Conservation (phyloP, 1,139 yeast genomes). For the Yamadazyma diospyri region DNA sequence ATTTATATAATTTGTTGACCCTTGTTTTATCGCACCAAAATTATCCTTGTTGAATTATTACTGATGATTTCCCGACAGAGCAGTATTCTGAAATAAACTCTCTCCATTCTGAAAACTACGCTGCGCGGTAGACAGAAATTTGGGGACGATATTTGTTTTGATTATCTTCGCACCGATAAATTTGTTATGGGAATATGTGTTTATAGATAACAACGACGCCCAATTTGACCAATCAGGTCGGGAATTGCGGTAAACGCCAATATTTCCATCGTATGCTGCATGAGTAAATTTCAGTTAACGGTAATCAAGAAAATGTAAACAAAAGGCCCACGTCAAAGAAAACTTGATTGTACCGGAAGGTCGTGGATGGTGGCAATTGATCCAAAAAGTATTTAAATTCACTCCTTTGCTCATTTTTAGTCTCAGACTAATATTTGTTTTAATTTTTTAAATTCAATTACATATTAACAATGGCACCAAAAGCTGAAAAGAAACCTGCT, state of each 20-base stretch:
- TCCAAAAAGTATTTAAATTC: conserved; percentile 5
- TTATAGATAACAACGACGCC: no score
- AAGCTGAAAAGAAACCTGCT: conserved; percentile 98
- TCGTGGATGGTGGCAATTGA: neutral
- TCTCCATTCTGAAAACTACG: neutral
- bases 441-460: neutral
- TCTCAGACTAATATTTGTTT: conserved; percentile 1
- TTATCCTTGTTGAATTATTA: no score
- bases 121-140: conserved; percentile 3
- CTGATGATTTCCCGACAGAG: no score
- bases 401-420: conserved; percentile 4
- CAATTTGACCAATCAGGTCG: no score
- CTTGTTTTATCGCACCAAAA: no score
- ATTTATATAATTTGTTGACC: conserved; percentile 3
- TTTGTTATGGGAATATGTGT: no score
- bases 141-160: conserved; percentile 1
- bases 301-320: conserved; percentile 1
- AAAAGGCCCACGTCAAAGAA: neutral
- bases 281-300: no score
- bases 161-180: conserved; percentile 1
- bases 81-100: conserved; percentile 1
- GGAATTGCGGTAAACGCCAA: no score
- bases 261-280: no score
- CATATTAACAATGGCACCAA: conserved; percentile 73
- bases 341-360: neutral